Percentiles rank a stretch among this genome's conserved stretches.
phyloP scores from a whole-genome alignment of 2,329 filamentous ascomycete genomes.

The Fusarium coffeatum region DNA sequence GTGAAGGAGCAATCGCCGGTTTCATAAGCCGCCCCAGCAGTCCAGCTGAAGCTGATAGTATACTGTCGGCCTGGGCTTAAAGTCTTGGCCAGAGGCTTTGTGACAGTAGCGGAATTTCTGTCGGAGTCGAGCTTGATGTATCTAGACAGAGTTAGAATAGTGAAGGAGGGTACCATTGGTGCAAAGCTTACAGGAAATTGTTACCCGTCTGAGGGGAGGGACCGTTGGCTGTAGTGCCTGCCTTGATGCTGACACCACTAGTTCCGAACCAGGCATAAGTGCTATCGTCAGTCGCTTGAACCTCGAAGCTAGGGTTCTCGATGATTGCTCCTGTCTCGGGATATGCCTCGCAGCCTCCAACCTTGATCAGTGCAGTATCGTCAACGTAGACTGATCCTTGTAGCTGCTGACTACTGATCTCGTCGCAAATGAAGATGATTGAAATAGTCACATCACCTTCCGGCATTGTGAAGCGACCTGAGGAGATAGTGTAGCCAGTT shows the following conservation, averaged over 20 bases:
- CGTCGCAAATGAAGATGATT: no score
- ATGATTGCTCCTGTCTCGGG: slow-evolving; percentile 3
- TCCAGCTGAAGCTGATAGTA: slow-evolving; percentile 3
- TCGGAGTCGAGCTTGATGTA: background rate
- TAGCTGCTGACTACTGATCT: no score
- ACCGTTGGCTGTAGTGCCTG: background rate
- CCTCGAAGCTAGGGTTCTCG: slow-evolving; percentile 10
- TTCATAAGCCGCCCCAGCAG: background rate
- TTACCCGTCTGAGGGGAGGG: background rate
- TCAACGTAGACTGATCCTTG: slow-evolving; percentile 4
- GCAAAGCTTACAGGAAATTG: background rate
- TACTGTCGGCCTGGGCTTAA: background rate
- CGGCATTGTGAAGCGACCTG: background rate
- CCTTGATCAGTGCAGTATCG: slow-evolving; percentile 4
- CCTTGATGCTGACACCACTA: background rate
- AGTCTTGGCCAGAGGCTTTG: background rate
- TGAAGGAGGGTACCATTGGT: fast-evolving
- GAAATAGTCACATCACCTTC: fast-evolving
- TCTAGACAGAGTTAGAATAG: background rate
- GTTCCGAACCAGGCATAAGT: slow-evolving; percentile 14
- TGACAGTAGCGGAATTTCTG: background rate
- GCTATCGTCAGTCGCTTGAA: slow-evolving; percentile 1
- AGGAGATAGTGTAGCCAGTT: slow-evolving; percentile 3
- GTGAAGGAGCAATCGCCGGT: background rate
- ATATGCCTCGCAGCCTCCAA: slow-evolving; percentile 10